phyloP scores from a whole-genome alignment of 2,329 filamentous ascomycete genomes.

The Gyromitra esculenta region DNA sequence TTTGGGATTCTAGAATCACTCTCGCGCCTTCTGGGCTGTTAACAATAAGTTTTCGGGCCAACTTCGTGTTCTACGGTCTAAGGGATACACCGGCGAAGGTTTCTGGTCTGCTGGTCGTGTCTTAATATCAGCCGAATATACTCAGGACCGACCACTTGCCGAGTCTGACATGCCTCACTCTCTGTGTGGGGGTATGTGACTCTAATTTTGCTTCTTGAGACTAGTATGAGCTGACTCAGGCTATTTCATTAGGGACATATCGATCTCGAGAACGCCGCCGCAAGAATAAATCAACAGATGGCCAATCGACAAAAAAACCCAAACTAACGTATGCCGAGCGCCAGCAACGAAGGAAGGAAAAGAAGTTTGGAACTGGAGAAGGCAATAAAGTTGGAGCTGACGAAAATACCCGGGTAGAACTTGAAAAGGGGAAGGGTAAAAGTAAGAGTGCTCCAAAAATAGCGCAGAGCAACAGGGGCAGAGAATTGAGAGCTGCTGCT shows the following conservation, averaged over 20 bases:
- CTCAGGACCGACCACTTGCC: slow-evolving; percentile 60
- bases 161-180: slow-evolving; percentile 73
- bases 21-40: slow-evolving; percentile 80
- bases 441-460: slow-evolving; percentile 70
- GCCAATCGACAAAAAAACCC: slow-evolving; percentile 65
- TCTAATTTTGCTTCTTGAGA: background rate
- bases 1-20: slow-evolving; percentile 71
- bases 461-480: slow-evolving; percentile 76
- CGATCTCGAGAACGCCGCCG: slow-evolving; percentile 67
- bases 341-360: slow-evolving; percentile 76
- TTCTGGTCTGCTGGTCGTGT: slow-evolving; percentile 76
- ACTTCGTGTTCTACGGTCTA: slow-evolving; percentile 75
- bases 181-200: slow-evolving; percentile 75
- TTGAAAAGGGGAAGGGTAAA: slow-evolving; percentile 73
- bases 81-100: slow-evolving; percentile 80
- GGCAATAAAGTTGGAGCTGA: slow-evolving; percentile 76
- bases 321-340: slow-evolving; percentile 74
- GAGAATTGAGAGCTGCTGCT: slow-evolving; percentile 79
- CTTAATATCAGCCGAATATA: slow-evolving; percentile 52
- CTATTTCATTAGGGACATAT: slow-evolving; percentile 64
- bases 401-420: slow-evolving; percentile 70
- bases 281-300: slow-evolving; percentile 52
- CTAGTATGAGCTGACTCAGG: background rate
- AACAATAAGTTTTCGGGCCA: slow-evolving; percentile 76
- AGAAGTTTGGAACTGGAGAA: slow-evolving; percentile 75